Percentiles rank a stretch among this genome's conserved stretches.
These are phyloP conservation scores for Pseudogymnoascus sp. DNA, from an alignment of 2,329 filamentous ascomycete species.

Conservation along the genomic window DNA sequence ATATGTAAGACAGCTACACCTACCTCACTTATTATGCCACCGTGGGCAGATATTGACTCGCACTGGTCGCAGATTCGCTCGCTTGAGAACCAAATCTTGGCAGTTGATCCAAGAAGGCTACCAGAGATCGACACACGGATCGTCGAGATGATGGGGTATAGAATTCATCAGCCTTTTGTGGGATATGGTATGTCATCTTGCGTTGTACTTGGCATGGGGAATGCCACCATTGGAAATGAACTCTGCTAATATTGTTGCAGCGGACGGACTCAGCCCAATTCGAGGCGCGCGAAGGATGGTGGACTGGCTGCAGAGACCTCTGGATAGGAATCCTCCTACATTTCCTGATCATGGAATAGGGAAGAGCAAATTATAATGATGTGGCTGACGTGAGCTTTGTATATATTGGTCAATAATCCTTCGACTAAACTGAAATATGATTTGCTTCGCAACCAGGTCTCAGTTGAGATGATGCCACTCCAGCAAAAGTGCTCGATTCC, in stretches of 20 bases:
- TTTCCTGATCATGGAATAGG: conserved; percentile 15
- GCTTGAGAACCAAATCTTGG: conserved; percentile 29
- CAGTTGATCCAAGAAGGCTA: conserved; percentile 29
- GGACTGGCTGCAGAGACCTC: conserved; percentile 25
- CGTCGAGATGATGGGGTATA: conserved; percentile 32
- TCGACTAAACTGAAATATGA: background rate
- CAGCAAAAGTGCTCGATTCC: background rate
- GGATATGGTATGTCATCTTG: conserved; percentile 24
- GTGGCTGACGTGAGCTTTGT: background rate
- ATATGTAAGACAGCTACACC: conserved; percentile 5
- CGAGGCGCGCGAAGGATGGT: conserved; percentile 26
- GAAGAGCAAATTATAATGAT: background rate
- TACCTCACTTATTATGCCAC: background rate
- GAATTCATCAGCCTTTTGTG: conserved; percentile 27
- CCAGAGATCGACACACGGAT: conserved; percentile 26
- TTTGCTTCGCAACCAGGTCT: background rate
- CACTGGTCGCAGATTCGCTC: conserved; percentile 21
- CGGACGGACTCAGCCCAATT: conserved; percentile 26
- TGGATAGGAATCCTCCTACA: conserved; percentile 25
- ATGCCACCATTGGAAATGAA: background rate
- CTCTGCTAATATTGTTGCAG: conserved; percentile 13
- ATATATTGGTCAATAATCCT: background rate
- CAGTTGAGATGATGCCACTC: background rate
- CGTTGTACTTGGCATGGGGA: background rate
- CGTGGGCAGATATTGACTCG: background rate